phyloP scores from a whole-genome alignment of 371 early-diverging fungal species.

The Chytridiales sp. region DNA sequence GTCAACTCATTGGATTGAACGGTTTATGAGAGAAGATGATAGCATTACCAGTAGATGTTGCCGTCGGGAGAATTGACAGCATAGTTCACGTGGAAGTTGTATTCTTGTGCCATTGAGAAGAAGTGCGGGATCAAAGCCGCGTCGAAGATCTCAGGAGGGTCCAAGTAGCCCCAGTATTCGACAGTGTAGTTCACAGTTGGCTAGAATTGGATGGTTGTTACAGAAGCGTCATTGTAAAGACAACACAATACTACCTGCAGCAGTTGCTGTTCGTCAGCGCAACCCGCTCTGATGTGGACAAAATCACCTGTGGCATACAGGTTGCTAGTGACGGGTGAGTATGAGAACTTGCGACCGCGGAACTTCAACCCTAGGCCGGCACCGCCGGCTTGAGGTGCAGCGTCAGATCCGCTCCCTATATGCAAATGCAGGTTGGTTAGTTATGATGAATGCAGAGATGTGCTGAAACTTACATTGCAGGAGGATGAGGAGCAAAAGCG shows the following conservation, averaged over 20 bases:
- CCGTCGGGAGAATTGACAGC: not conserved
- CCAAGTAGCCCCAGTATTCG: not conserved
- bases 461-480: no score
- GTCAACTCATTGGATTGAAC: no score
- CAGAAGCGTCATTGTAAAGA: no score
- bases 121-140: not conserved
- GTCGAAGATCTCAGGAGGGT: slow-evolving; percentile 2
- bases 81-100: slow-evolving; percentile 7
- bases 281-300: not conserved
- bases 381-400: no score
- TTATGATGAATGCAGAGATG: no score
- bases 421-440: no score
- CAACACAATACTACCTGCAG: no score
- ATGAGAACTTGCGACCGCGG: slow-evolving; percentile 4
- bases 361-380: not conserved
- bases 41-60: not conserved
- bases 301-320: slow-evolving; percentile 8
- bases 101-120: slow-evolving; percentile 11
- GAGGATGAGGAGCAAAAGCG: no score
- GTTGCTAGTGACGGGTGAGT: slow-evolving; percentile 7
- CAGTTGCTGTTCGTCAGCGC: not conserved
- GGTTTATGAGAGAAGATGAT: no score
- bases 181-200: not conserved
- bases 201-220: no score
- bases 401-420: no score